Conservation (phyloP, 2,329 filamentous ascomycete genomes). For the Colletotrichum neosansevieriae region DNA sequence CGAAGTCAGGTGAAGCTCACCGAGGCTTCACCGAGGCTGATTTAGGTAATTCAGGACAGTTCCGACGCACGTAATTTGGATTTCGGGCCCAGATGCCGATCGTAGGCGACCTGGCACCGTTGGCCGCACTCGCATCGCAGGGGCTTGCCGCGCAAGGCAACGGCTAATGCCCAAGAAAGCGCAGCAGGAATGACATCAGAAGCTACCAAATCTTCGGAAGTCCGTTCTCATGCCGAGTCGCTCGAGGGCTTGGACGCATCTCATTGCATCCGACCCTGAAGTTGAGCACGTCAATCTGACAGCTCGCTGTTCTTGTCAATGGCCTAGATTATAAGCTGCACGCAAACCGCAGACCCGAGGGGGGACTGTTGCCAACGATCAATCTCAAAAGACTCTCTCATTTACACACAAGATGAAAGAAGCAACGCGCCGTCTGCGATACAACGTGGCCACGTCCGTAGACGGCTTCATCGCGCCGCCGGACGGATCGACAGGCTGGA, state of each 20-base stretch:
- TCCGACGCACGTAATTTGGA: not conserved
- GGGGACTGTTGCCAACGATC: slow-evolving; percentile 25
- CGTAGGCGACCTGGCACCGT: not conserved
- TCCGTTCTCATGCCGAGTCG: slow-evolving; percentile 18
- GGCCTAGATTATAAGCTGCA: not conserved
- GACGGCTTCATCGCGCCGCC: slow-evolving; percentile 52
- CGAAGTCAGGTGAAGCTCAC: not conserved
- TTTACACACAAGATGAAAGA: slow-evolving; percentile 15
- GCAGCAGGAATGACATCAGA: slow-evolving; percentile 29
- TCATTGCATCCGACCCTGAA: not conserved
- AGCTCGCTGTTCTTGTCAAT: slow-evolving; percentile 1
- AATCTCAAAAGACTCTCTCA: not conserved
- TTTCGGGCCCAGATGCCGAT: not conserved
- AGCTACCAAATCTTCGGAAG: slow-evolving; percentile 10
- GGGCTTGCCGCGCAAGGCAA: not conserved
- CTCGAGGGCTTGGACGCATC: not conserved
- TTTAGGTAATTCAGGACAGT: not conserved
- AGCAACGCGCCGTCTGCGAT: slow-evolving; percentile 44
- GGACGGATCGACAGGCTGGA: slow-evolving; percentile 48
- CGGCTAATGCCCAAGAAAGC: not conserved
- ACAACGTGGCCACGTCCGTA: slow-evolving; percentile 50
- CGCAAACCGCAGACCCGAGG: not conserved
- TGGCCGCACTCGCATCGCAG: not conserved
- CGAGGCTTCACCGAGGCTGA: not conserved
- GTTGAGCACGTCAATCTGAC: not conserved